Conservation (phyloP, 306 rosid species). For the Corylus americana region DNA sequence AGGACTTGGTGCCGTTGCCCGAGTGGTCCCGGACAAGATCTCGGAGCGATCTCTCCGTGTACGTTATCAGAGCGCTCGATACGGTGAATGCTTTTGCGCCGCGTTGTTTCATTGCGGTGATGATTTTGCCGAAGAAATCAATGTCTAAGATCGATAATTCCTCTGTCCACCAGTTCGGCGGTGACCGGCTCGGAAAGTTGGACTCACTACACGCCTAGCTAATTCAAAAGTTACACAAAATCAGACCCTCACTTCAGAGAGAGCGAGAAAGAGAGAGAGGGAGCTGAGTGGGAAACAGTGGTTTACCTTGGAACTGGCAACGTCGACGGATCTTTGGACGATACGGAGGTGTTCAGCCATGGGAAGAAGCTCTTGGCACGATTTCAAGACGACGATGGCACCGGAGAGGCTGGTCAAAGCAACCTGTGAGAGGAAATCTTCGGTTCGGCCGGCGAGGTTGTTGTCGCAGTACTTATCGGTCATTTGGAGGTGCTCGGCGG, state of each 20-base stretch:
- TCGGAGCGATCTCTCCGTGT: slow-evolving; percentile 66
- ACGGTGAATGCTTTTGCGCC: slow-evolving; percentile 53
- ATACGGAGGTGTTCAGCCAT: slow-evolving; percentile 51
- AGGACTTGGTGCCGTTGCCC: slow-evolving; percentile 38
- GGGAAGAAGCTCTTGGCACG: slow-evolving; percentile 61
- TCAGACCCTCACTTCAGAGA: not conserved
- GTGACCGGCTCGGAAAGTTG: slow-evolving; percentile 68
- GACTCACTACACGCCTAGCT: slow-evolving; percentile 60
- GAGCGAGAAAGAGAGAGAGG: not conserved
- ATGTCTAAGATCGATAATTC: slow-evolving; percentile 64
- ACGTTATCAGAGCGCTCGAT: slow-evolving; percentile 66
- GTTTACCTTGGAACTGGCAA: slow-evolving; percentile 41
- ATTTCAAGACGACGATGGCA: slow-evolving; percentile 61
- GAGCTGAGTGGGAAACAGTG: not conserved
- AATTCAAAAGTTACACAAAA: not conserved
- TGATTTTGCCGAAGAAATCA: slow-evolving; percentile 50
- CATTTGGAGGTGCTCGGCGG: slow-evolving; percentile 84
- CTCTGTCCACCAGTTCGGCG: slow-evolving; percentile 94
- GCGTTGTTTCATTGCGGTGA: slow-evolving; percentile 58
- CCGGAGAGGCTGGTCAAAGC: slow-evolving; percentile 62
- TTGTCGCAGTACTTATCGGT: slow-evolving; percentile 59
- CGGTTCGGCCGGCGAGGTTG: slow-evolving; percentile 71
- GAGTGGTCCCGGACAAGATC: slow-evolving; percentile 84
- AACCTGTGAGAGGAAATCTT: slow-evolving; percentile 69
- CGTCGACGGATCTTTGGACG: slow-evolving; percentile 57